Evolutionary conservation across 345 rosid species (phyloP), one percentile per base, ranked within the genome.

Genomic region (Clarkia xantiana): DNA sequence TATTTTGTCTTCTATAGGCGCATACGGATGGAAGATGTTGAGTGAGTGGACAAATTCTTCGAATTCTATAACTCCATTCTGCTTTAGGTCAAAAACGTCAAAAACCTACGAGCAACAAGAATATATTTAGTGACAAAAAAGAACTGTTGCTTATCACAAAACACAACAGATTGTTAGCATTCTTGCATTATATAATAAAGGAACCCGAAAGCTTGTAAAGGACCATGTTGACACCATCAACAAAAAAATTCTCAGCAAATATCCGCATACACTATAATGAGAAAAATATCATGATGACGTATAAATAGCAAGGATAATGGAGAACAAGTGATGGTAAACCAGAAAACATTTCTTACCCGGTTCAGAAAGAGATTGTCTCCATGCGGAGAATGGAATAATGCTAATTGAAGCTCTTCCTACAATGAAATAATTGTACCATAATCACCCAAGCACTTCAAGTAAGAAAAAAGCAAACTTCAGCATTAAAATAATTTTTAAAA

Each of bases 51-150:
- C 63, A 49, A 88, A 88, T 47, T 84, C 97, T 12, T 78, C 97
- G 62, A 89, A 84, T 58, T 84, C 94, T 45, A 88, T 88, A 14
- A 80, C 94, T 1, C 86, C 97, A 49, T 84, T 79, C 68, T 52
- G 68, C 76, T 88, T 88, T 54, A 78, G 81, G 53, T 84, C 95
- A 40, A 84, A 88, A 61, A 84, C 72, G 66, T 76, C 62, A 70
- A 82, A 84, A 62, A 88, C 78, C 93, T 88, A 49, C 40, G 59
- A 10, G 45, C 12, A 9, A 36, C 14, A 44, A 18, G 19, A 25
- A 29, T 29, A 7, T 29, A 29, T 29, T 29, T 29, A 29, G 36
- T 29, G 7, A 7, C 7, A 1, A 55, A 45, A 45, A 29, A 23
- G 10, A 34, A 18, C 10, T 0, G 38, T 53, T 14, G 15, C 36